These are phyloP conservation scores for Xylaria sp. DNA, from an alignment of 2,329 filamentous ascomycete genomes.

Conservation along the genomic window DNA sequence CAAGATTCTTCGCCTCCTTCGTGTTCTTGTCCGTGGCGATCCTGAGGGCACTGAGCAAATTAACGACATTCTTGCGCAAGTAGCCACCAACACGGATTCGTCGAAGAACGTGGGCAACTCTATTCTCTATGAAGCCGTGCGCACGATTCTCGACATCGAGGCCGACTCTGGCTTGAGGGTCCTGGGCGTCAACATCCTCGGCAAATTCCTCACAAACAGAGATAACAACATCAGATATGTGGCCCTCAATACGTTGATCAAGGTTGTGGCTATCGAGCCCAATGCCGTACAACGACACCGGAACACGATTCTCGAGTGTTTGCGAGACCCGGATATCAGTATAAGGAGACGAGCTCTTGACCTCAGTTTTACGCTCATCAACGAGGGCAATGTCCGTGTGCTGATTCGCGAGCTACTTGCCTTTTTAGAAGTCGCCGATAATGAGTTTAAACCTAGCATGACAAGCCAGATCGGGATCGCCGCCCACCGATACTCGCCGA, in stretches of 20 bases:
- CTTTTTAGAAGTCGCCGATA: constrained; percentile 94
- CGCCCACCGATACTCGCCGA: constrained; percentile 90
- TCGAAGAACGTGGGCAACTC: constrained; percentile 98
- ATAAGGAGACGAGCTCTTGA: constrained; percentile 93
- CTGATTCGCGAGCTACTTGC: constrained; percentile 88
- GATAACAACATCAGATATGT: constrained; percentile 99
- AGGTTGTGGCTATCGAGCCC: constrained; percentile 95
- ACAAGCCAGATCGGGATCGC: constrained; percentile 97
- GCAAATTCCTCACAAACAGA: constrained; percentile 96
- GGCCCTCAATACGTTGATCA: constrained; percentile 92
- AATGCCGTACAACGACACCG: constrained; percentile 96
- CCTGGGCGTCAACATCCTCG: constrained; percentile 93
- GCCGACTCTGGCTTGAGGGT: constrained; percentile 92
- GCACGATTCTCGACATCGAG: constrained; percentile 96
- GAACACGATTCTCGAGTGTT: constrained; percentile 94
- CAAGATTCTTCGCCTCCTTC: constrained; percentile 82
- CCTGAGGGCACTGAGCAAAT: constrained; percentile 88
- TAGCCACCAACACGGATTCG: constrained; percentile 95
- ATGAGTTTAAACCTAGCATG: constrained; percentile 98
- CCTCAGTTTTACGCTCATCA: constrained; percentile 95
- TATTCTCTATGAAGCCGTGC: constrained; percentile 93
- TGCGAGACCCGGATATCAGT: constrained; percentile 96
- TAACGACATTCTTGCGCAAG: constrained; percentile 95
- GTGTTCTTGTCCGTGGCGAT: constrained; percentile 83
- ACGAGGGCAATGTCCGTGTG: constrained; percentile 91